Evolutionary conservation across 2,329 filamentous ascomycete genomes (phyloP).

Genomic region (Dactylellina sp.): DNA sequence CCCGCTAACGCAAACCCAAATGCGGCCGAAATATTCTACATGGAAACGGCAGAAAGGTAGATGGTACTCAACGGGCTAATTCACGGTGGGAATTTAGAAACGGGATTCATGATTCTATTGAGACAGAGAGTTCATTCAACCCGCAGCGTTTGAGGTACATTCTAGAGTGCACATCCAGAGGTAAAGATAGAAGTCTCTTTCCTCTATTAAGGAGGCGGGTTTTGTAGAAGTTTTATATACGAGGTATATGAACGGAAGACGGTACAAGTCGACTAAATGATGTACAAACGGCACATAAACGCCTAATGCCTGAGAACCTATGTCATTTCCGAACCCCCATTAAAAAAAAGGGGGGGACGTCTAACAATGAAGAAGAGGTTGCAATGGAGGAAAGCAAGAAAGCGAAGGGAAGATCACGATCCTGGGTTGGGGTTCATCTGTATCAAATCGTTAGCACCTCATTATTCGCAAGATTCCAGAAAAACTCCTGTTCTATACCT

Average conservation of each 20-base stretch:
- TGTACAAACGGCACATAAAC: slow-evolving; percentile 56
- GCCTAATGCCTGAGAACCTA: slow-evolving; percentile 50
- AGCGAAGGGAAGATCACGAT: slow-evolving; percentile 38
- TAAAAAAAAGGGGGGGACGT: slow-evolving; percentile 18
- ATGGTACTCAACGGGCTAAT: background rate
- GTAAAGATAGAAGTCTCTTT: slow-evolving; percentile 34
- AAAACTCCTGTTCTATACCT: slow-evolving; percentile 71
- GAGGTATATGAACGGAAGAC: slow-evolving; percentile 52
- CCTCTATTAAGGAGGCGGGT: slow-evolving; percentile 48
- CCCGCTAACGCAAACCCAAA: too few relatives aligned
- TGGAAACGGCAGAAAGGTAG: background rate
- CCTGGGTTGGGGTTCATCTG: slow-evolving; percentile 91
- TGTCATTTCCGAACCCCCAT: slow-evolving; percentile 22
- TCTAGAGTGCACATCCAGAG: slow-evolving; percentile 46
- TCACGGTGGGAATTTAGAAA: too few relatives aligned
- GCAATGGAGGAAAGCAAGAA: slow-evolving; percentile 28
- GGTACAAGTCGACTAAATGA: slow-evolving; percentile 45
- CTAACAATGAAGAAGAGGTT: slow-evolving; percentile 27
- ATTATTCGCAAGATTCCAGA: background rate
- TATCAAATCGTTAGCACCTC: slow-evolving; percentile 42
- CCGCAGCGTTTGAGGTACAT: slow-evolving; percentile 51
- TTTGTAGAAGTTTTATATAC: slow-evolving; percentile 37
- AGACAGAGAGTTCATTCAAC: slow-evolving; percentile 47
- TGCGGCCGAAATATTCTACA: background rate
- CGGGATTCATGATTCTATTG: background rate